These are phyloP conservation scores for Tripidium arundinaceum DNA, from an alignment of 202 grass and related monocot species.

Conservation along the genomic window DNA sequence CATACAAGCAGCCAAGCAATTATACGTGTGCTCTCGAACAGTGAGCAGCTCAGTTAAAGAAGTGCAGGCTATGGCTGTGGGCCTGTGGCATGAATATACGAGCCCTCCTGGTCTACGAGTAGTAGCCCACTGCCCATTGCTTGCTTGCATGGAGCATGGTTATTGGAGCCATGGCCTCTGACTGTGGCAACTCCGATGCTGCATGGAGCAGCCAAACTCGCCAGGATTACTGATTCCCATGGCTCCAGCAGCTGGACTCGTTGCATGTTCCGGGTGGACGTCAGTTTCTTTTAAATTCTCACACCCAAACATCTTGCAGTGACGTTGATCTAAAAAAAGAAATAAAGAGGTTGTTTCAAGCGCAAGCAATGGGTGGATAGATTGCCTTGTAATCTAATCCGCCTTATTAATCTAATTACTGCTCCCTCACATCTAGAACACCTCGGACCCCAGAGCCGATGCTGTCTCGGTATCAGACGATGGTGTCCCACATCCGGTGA, in stretches of 20 bases:
- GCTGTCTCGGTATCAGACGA: background rate
- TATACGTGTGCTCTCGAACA: background rate
- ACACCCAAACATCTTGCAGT: too few species aligned
- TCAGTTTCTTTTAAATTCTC: background rate
- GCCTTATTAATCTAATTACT: constrained; percentile 17
- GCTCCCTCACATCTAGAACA: background rate
- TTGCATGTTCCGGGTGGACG: background rate
- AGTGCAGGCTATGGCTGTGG: background rate
- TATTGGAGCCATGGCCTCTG: background rate
- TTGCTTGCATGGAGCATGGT: background rate
- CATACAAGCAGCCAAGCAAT: background rate
- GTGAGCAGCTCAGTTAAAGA: background rate
- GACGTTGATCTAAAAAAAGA: background rate
- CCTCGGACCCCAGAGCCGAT: constrained; percentile 19
- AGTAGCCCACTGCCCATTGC: background rate
- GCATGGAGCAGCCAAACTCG: constrained; percentile 34
- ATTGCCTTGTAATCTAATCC: constrained; percentile 23
- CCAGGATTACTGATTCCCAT: constrained; percentile 25
- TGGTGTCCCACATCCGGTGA: background rate
- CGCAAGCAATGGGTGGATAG: constrained; percentile 28
- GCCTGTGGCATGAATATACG: background rate
- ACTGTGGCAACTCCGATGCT: constrained; percentile 17
- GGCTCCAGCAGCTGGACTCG: background rate
- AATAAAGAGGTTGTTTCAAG: background rate
- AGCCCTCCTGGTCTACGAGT: background rate